A percentile compares a stretch with the other conserved stretches of the same genome.
Evolutionary conservation across 2,329 filamentous ascomycete species (phyloP).

Genomic region (Stachybotrys chartarum): DNA sequence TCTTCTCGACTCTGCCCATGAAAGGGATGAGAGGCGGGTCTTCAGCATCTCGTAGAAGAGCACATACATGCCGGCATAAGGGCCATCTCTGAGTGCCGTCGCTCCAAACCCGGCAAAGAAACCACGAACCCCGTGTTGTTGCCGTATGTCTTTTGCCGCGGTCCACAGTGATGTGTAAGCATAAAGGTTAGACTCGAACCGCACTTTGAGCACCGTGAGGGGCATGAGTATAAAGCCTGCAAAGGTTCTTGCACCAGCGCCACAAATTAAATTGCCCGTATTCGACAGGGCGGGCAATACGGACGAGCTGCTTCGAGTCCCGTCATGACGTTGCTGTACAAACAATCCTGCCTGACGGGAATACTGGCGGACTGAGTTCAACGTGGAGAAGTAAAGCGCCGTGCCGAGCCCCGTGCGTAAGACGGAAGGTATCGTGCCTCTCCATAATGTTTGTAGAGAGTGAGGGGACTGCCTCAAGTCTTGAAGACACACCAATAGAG

Average conservation of each 20-base stretch:
- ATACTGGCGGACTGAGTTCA: constrained; percentile 75
- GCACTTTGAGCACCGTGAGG: constrained; percentile 91
- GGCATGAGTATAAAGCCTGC: constrained; percentile 94
- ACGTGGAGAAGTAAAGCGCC: constrained; percentile 85
- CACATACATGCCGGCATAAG: constrained; percentile 92
- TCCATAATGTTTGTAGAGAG: constrained; percentile 70
- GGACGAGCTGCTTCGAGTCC: constrained; percentile 43
- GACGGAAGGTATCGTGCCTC: constrained; percentile 87
- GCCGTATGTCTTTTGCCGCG: constrained; percentile 68
- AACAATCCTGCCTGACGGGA: constrained; percentile 26
- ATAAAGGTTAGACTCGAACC: constrained; percentile 87
- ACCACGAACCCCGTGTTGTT: constrained; percentile 66
- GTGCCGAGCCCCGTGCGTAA: constrained; percentile 88
- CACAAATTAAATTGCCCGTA: constrained; percentile 76
- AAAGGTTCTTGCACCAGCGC: constrained; percentile 74
- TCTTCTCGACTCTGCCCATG: constrained; percentile 7
- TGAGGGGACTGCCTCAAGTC: constrained; percentile 49
- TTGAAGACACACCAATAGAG: constrained; percentile 39
- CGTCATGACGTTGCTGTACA: constrained; percentile 1
- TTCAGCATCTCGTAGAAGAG: constrained; percentile 88
- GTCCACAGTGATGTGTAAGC: constrained; percentile 68
- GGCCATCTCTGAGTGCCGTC: constrained; percentile 88
- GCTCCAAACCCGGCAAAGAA: constrained; percentile 94
- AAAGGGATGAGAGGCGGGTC: constrained; percentile 38
- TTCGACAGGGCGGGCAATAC: constrained; percentile 77